These are phyloP conservation scores for Maudiozyma bulderi DNA, from an alignment of 805 yeast species.

Conservation along the genomic window DNA sequence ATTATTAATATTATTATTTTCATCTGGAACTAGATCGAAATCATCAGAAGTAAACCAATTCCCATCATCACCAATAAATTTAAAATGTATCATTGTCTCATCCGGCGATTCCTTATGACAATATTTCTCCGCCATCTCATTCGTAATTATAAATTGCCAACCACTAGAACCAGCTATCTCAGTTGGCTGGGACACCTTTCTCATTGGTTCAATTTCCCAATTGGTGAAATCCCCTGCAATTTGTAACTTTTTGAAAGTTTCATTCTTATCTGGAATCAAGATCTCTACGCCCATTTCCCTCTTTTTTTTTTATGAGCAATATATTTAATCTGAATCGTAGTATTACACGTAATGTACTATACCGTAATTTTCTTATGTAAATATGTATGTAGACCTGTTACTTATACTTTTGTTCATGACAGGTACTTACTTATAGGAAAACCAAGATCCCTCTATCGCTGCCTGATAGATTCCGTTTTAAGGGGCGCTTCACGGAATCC, in stretches of 20 bases:
- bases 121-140: neutral
- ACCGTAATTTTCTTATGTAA: too few relatives aligned
- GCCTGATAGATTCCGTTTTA: too few relatives aligned
- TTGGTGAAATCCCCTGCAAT: conserved; percentile 33
- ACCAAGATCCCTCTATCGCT: too few relatives aligned
- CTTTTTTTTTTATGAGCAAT: too few relatives aligned
- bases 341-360: too few relatives aligned
- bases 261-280: neutral
- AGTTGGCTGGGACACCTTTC: neutral
- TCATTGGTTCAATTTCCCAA: conserved; percentile 24
- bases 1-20: conserved; percentile 31
- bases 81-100: conserved; percentile 13
- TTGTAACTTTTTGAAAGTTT: conserved; percentile 14
- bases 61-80: conserved; percentile 22
- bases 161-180: neutral
- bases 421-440: too few relatives aligned
- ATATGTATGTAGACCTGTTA: too few relatives aligned
- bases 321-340: too few relatives aligned
- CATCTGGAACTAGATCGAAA: conserved; percentile 27
- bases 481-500: too few relatives aligned
- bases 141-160: conserved; percentile 22
- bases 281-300: neutral
- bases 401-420: too few relatives aligned
- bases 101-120: conserved; percentile 5
- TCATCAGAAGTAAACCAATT: conserved; percentile 27